These are phyloP conservation scores for Polyplosphaeria fusca DNA, from an alignment of 495 filamentous ascomycete genomes.

Conservation along the genomic window DNA sequence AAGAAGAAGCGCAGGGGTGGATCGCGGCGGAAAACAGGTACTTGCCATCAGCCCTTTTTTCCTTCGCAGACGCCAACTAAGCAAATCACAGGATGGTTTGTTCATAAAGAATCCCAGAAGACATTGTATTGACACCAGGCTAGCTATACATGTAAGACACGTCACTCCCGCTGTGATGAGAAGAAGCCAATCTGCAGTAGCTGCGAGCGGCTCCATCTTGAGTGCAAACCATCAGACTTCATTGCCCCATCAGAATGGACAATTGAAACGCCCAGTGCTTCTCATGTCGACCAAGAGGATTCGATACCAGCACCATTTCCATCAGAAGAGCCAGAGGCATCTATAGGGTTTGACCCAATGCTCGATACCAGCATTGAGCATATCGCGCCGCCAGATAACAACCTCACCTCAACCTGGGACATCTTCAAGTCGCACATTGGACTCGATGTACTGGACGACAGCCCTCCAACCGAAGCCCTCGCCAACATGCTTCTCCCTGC, in stretches of 20 bases:
- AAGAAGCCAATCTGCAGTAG: conserved; percentile 29
- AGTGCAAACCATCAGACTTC: conserved; percentile 27
- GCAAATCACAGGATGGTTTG: conserved; percentile 2
- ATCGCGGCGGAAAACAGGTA: conserved; percentile 24
- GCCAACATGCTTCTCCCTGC: conserved; percentile 1
- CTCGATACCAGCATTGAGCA: too few species aligned
- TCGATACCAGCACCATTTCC: too few species aligned
- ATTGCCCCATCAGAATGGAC: conserved; percentile 26
- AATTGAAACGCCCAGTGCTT: too few species aligned
- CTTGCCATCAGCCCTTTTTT: neutral
- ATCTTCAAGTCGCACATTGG: conserved; percentile 17
- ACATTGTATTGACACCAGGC: neutral
- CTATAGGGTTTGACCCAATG: too few species aligned
- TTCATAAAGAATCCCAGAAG: neutral
- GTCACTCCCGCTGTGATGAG: conserved; percentile 29
- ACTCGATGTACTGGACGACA: neutral
- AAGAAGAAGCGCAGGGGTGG: conserved; percentile 26
- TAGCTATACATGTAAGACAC: conserved; percentile 29
- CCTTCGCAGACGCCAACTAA: neutral
- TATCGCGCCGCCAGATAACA: too few species aligned
- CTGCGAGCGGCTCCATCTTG: conserved; percentile 23
- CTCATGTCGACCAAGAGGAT: too few species aligned
- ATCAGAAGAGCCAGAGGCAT: too few species aligned
- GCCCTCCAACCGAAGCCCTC: neutral
- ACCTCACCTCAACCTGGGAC: conserved; percentile 17